Conservation (phyloP, 257 asterid genomes). For the Primulina huaijiensis region DNA sequence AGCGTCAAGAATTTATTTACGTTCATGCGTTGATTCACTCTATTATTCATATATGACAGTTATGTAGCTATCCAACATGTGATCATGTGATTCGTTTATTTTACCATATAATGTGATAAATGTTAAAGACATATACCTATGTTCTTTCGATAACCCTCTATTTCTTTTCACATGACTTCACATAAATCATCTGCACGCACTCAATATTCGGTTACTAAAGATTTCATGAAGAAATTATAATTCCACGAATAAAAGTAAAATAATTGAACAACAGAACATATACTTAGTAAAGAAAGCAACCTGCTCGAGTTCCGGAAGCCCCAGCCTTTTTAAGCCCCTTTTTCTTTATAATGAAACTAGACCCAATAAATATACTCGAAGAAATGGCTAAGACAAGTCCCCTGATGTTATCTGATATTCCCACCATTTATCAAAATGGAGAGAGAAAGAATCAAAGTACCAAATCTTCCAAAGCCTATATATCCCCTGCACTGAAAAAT, state of each 20-base stretch:
- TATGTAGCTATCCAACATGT: not conserved
- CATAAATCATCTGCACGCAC: not conserved
- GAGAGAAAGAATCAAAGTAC: not conserved
- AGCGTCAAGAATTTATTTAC: not conserved
- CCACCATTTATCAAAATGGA: constrained; percentile 41
- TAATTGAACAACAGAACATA: not conserved
- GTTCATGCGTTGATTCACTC: not conserved
- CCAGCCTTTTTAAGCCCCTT: constrained; percentile 46
- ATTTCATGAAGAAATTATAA: not conserved
- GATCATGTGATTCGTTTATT: not conserved
- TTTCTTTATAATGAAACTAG: constrained; percentile 58
- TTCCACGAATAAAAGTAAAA: not conserved
- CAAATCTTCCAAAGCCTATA: constrained; percentile 15
- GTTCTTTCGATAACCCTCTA: not conserved
- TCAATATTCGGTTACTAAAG: not conserved
- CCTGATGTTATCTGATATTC: constrained; percentile 40
- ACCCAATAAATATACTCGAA: constrained; percentile 52
- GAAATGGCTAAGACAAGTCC: constrained; percentile 48
- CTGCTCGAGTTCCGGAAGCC: constrained; percentile 45
- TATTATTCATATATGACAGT: not conserved
- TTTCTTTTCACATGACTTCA: not conserved
- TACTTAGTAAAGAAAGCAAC: constrained; percentile 21
- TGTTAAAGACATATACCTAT: not conserved
- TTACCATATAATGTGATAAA: constrained; percentile 8
- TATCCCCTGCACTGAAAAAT: constrained; percentile 24